Percentiles rank a stretch among this genome's conserved stretches.
phyloP scores from a whole-genome alignment of 1,139 yeast genomes.

The Kazachstania sp. region DNA sequence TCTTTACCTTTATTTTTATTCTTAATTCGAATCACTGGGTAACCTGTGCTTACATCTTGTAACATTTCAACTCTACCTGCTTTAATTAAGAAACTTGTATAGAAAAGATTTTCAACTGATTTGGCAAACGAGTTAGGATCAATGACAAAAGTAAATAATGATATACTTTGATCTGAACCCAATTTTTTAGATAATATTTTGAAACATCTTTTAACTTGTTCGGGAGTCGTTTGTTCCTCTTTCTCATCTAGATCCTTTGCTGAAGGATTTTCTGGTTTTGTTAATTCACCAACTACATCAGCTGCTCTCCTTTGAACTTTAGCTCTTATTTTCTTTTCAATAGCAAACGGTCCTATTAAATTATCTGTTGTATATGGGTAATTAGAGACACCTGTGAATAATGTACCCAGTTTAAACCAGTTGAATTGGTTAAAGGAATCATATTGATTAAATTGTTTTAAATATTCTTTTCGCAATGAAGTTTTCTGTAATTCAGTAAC shows the following conservation, averaged over 20 bases:
- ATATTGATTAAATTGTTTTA: constrained; percentile 20
- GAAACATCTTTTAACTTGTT: constrained; percentile 47
- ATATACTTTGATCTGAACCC: constrained; percentile 36
- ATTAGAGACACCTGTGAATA: constrained; percentile 41
- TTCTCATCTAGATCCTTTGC: constrained; percentile 41
- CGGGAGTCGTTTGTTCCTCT: constrained; percentile 48
- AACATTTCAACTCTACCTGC: constrained; percentile 57
- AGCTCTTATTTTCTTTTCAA: constrained; percentile 44
- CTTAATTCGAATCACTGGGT: constrained; percentile 35
- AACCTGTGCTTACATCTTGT: constrained; percentile 41
- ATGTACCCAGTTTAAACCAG: constrained; percentile 55
- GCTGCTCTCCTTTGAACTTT: constrained; percentile 35
- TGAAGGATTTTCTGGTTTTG: constrained; percentile 49
- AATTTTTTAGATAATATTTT: constrained; percentile 32
- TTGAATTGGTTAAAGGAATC: constrained; percentile 34
- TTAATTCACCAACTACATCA: constrained; percentile 37
- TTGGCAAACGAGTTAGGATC: constrained; percentile 72
- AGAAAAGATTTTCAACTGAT: constrained; percentile 76
- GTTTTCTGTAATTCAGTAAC: constrained; percentile 14
- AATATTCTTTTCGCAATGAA: constrained; percentile 12
- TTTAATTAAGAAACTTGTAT: constrained; percentile 67
- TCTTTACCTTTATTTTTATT: constrained; percentile 10
- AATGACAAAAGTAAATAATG: constrained; percentile 57
- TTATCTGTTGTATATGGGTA: constrained; percentile 51
- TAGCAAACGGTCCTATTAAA: constrained; percentile 63